Base-by-base conservation (phyloP, 2,329 filamentous ascomycete genomes). In the Colletotrichum spaethianum region DNA sequence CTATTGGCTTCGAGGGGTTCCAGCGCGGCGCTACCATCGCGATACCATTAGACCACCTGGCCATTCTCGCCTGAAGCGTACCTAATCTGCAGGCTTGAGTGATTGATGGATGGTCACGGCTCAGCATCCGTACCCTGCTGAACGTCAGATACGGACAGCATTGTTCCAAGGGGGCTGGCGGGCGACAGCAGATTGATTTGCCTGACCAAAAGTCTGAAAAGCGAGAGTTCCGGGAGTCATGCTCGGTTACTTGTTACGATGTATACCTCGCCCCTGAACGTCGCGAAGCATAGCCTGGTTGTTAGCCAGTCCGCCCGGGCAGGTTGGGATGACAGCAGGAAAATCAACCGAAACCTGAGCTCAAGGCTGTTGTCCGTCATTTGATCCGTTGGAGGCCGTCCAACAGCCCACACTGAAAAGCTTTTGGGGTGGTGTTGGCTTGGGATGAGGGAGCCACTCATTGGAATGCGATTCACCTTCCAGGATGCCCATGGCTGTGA, bases 1-100 rank as follows among this genome's bases (percentile, higher is more conserved):
- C 67, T 73, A 73, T 73, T 71, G 70, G 61, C 40, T 52, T 63
- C 23, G 36, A 23, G 63, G 44, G 65, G 52, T 70, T 70, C 65
- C 66, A 72, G 53, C 59, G 53, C 65, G 64, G 65, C 70, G 70
- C 70, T 70, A 72, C 70, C 66, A 60, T 72, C 59, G 31, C 53
- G 60, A 70, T 63, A 36, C 65, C 31, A 50, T 52, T 57, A 40
- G 52, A 59, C 52, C 60, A 70, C 36, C 64, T 60, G 44, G 52
- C 56, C 42, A 67, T 38, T 46, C 33, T 56, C 48, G 56, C 70
- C 70, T 70, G 65, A 69, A 57, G 44, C 59, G 52, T 69, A 40
- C 61, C 38, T 42, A 46, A 40, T 59, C 36, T 64, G 57, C 57
- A 68, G 42, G 46, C 57, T 63, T 59, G 52, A 26, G 50, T 53